phyloP scores from a whole-genome alignment of 306 rosid species.

The Delonix regia region DNA sequence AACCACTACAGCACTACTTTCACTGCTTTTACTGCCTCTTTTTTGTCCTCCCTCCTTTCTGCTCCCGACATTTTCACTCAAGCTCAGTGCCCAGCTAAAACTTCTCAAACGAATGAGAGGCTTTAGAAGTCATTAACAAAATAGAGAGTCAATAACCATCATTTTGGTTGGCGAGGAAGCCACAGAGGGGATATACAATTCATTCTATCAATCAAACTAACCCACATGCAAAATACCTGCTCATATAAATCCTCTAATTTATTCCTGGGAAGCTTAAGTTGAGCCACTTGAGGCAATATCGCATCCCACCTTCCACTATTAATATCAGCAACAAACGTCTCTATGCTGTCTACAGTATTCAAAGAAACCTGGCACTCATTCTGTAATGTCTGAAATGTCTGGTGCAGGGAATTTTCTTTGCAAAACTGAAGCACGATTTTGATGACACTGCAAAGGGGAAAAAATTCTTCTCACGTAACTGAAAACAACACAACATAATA shows the following conservation, averaged over 20 bases:
- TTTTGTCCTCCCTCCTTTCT: neutral
- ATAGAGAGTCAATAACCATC: neutral
- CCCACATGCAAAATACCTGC: constrained; percentile 58
- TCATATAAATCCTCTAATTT: constrained; percentile 97
- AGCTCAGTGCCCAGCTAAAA: neutral
- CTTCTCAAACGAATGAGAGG: neutral
- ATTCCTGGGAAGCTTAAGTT: constrained; percentile 94
- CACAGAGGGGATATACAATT: neutral
- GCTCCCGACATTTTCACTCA: neutral
- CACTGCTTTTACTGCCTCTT: neutral
- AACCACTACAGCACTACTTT: constrained; percentile 8
- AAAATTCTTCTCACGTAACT: neutral
- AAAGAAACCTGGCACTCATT: constrained; percentile 96
- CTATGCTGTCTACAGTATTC: constrained; percentile 96
- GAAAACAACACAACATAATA: constrained; percentile 1
- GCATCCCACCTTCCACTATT: constrained; percentile 99
- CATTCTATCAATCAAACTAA: constrained; percentile 3
- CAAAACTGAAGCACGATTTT: constrained; percentile 98
- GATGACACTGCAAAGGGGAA: constrained; percentile 68
- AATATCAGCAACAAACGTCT: constrained; percentile 88
- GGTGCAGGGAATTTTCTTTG: constrained; percentile 93
- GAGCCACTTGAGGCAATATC: constrained; percentile 92
- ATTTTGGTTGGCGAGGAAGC: neutral
- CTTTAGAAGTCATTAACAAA: neutral
- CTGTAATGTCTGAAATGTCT: constrained; percentile 88